Base-by-base conservation (phyloP, 148 eudicot genomes). In the Camellia sinensis region DNA sequence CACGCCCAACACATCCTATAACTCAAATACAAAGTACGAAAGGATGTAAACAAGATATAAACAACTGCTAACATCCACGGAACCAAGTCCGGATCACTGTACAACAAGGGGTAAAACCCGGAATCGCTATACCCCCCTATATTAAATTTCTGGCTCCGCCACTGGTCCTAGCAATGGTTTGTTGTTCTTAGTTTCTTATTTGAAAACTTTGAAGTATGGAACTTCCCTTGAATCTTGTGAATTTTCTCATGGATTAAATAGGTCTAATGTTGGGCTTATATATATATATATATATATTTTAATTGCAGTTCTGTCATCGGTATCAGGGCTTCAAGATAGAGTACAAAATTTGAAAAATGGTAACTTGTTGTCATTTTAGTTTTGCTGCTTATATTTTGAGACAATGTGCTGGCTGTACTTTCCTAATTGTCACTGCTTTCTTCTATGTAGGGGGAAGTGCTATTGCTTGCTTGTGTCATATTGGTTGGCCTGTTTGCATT, bases 401-500 rank as follows among this genome's bases (percentile, higher is more conserved):
- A 21, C 41, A 62, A 11, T 65, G 45, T 29, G 12, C 66, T 73
- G 18, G 9, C 41, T 78, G 69, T 75, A 46, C 45, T 43, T 40
- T 76, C 69, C 65, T 80, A 41, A 59, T 74, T 66, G n/a, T 56
- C 14, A 14, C 59, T 46, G 45, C 67, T 64, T 59, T 77, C 65
- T 74, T 78, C 0, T 48, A 60, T 82, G 70, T 81, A 96, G 98
- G 92, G 92, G 65, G 89, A 82, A 68, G 82, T 92, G 77, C 75
- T 87, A 43, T 73, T 90, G 86, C 48, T 96, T 85, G 84, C 97
- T 68, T 96, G 97, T 81, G 83, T 85, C 77, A 87, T 96, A 84
- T 84, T 96, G 88, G 91, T 96, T 67, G 97, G 99, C 77, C 86
- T 96, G 54, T 94, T 96, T 81, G 98, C 98, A 79, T 81, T 94